Evolutionary conservation across 768 basidiomycete genomes (phyloP).

Genomic region (Termitomyces sp.): DNA sequence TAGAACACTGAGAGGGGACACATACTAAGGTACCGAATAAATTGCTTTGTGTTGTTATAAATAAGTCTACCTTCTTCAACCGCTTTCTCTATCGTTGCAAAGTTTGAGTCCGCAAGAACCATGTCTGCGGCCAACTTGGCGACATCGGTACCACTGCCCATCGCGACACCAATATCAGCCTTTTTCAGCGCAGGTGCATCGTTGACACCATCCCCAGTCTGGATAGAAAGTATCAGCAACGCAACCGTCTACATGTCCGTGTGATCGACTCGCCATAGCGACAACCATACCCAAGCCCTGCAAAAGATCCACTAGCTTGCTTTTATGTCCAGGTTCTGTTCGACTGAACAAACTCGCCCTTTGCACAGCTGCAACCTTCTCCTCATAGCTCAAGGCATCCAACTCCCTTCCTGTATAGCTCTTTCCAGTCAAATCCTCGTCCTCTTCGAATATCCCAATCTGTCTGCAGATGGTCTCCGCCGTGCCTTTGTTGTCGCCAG

Average conservation of each 20-base stretch:
- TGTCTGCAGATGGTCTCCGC: conserved; percentile 96
- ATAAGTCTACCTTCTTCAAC: conserved; percentile 97
- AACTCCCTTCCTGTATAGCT: conserved; percentile 93
- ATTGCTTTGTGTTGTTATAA: conserved; percentile 99
- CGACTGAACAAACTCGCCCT: conserved; percentile 86
- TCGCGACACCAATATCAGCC: conserved; percentile 97
- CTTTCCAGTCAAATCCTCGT: conserved; percentile 91
- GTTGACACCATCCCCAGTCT: conserved; percentile 98
- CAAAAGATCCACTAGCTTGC: conserved; percentile 87
- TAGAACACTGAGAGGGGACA: conserved; percentile 12
- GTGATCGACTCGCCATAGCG: conserved; percentile 65
- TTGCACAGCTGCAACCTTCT: conserved; percentile 85
- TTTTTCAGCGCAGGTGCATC: conserved; percentile 96
- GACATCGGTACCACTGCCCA: conserved; percentile 98
- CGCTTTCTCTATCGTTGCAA: conserved; percentile 92
- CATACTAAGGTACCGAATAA: conserved; percentile 96
- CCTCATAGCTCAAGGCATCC: conserved; percentile 70
- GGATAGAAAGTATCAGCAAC: conserved; percentile 1
- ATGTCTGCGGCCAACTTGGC: conserved; percentile 98
- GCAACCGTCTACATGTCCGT: background rate
- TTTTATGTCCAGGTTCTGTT: conserved; percentile 95
- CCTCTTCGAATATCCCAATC: conserved; percentile 85
- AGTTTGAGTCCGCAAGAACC: conserved; percentile 97
- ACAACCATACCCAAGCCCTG: conserved; percentile 91
- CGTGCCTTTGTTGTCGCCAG: conserved; percentile 96